Conservation (phyloP, 2,329 filamentous ascomycete species). For the Dactylellina haptotyla region DNA sequence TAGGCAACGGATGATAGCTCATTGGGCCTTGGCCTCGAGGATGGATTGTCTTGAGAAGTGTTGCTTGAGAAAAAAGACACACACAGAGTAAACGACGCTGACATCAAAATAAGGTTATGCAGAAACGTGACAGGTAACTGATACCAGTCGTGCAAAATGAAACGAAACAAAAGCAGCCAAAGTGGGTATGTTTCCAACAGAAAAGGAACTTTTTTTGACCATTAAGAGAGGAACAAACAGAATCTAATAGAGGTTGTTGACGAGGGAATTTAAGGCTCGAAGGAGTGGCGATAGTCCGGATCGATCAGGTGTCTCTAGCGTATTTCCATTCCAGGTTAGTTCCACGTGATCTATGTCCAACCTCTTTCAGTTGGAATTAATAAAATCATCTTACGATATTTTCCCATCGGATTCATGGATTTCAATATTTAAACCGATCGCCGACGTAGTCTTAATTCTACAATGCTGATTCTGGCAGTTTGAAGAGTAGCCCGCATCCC, state of each 20-base stretch:
- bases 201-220: constrained; percentile 22
- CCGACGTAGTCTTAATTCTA: too few relatives aligned
- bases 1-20: too few relatives aligned
- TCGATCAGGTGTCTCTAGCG: constrained; percentile 28
- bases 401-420: too few relatives aligned
- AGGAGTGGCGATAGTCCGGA: background rate
- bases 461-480: background rate
- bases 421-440: too few relatives aligned
- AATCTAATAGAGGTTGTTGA: background rate
- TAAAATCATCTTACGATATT: too few relatives aligned
- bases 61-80: constrained; percentile 24
- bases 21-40: too few relatives aligned
- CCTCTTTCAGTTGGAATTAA: background rate
- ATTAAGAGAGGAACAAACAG: constrained; percentile 19
- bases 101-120: constrained; percentile 54
- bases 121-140: constrained; percentile 6
- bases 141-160: constrained; percentile 24
- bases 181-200: constrained; percentile 31
- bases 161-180: constrained; percentile 12
- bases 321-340: constrained; percentile 27
- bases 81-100: background rate
- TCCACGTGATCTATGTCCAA: background rate
- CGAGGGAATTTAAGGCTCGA: background rate
- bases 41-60: constrained; percentile 14
- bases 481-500: background rate